phyloP scores from a whole-genome alignment of 2,329 filamentous ascomycete species.

The Aspergillus alliaceus region DNA sequence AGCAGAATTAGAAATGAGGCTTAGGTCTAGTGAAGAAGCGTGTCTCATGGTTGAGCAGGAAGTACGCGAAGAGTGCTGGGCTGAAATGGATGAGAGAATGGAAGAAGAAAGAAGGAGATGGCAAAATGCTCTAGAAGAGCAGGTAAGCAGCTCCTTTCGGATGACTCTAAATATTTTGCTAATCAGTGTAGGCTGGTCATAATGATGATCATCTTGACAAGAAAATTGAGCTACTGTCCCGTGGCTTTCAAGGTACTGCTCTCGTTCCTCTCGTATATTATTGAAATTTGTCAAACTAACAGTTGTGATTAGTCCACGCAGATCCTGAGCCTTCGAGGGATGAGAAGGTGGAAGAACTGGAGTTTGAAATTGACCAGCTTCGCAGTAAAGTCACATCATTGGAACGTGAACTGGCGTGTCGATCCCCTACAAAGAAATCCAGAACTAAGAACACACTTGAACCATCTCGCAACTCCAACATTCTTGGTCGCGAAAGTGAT shows the following conservation, averaged over 20 bases:
- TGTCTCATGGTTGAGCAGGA: constrained; percentile 77
- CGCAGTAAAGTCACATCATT: constrained; percentile 64
- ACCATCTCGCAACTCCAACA: constrained; percentile 28
- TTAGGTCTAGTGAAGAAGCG: constrained; percentile 62
- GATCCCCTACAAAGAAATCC: constrained; percentile 63
- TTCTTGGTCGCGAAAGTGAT: constrained; percentile 39
- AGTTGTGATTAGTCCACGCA: constrained; percentile 41
- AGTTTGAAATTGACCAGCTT: constrained; percentile 70
- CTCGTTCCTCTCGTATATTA: constrained; percentile 2
- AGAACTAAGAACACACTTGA: constrained; percentile 31
- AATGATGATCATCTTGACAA: constrained; percentile 83
- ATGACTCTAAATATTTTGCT: constrained; percentile 5
- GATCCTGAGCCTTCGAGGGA: constrained; percentile 52
- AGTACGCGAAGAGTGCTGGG: constrained; percentile 83
- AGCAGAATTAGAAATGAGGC: constrained; percentile 69
- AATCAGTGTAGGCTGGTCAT: constrained; percentile 55
- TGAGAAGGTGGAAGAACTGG: constrained; percentile 64
- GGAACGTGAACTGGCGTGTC: constrained; percentile 63
- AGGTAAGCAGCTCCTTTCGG: constrained; percentile 47
- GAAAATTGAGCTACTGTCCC: constrained; percentile 74
- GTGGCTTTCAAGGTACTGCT: constrained; percentile 51
- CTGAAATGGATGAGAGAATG: constrained; percentile 79
- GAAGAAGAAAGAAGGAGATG: constrained; percentile 76
- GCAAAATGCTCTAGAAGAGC: constrained; percentile 74
- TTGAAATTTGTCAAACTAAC: constrained; percentile 9